Conservation (phyloP, 768 basidiomycete genomes). For the Trametes maxima region DNA sequence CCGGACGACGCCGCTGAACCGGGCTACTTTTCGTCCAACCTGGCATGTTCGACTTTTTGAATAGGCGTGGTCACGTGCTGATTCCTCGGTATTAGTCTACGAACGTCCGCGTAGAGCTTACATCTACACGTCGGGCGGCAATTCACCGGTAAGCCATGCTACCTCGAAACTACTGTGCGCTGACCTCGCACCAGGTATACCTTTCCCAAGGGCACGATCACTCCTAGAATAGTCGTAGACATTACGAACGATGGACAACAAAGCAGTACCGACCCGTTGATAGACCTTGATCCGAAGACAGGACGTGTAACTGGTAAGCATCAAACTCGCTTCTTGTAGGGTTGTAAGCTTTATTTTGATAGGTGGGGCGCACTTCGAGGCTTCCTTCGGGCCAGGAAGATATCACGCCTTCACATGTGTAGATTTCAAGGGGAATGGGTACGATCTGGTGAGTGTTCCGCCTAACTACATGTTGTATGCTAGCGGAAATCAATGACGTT, state of each 20-base stretch:
- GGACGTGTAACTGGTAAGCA: constrained; percentile 48
- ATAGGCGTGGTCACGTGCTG: background rate
- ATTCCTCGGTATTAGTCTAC: constrained; percentile 45
- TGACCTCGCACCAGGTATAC: constrained; percentile 35
- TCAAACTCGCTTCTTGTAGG: constrained; percentile 35
- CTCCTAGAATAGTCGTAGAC: constrained; percentile 59
- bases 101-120: constrained; percentile 58
- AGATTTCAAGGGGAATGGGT: constrained; percentile 58
- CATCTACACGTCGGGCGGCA: constrained; percentile 59
- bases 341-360: constrained; percentile 6
- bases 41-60: constrained; percentile 59
- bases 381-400: constrained; percentile 61
- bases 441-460: constrained; percentile 22
- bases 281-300: constrained; percentile 51
- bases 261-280: constrained; percentile 51
- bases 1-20: constrained; percentile 66
- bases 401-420: constrained; percentile 63
- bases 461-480: background rate
- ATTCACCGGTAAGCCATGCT: constrained; percentile 51
- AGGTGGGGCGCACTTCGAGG: constrained; percentile 48
- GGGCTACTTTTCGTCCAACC: constrained; percentile 65
- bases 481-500: constrained; percentile 19
- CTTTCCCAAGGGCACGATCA: constrained; percentile 30
- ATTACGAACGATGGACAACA: constrained; percentile 62
- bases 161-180: constrained; percentile 3